Percentiles rank a stretch among this genome's conserved stretches.
Conservation (phyloP, 1,284 basidiomycete species). For the Tilletia indica region DNA sequence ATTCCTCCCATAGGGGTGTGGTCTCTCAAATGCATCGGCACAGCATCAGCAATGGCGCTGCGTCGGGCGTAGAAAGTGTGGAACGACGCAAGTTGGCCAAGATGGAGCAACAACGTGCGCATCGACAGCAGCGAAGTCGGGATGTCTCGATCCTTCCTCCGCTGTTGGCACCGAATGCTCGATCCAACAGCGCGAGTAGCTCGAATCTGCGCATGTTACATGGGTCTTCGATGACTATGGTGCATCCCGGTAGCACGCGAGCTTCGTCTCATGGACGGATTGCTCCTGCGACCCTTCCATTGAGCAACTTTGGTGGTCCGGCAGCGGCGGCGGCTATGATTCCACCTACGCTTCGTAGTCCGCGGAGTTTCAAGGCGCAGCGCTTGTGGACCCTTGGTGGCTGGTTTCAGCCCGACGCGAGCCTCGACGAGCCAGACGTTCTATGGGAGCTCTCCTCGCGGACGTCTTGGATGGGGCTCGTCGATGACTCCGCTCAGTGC, state of each 20-base stretch:
- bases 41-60: slow-evolving; percentile 29
- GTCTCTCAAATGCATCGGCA: slow-evolving; percentile 19
- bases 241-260: background rate
- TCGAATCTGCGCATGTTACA: slow-evolving; percentile 31
- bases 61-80: slow-evolving; percentile 29
- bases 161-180: slow-evolving; percentile 37
- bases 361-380: background rate
- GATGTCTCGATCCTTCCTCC: slow-evolving; percentile 45
- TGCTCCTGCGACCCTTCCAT: background rate
- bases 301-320: background rate
- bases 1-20: background rate
- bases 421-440: slow-evolving; percentile 24
- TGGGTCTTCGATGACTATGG: background rate
- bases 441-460: slow-evolving; percentile 40
- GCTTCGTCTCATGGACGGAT: slow-evolving; percentile 8
- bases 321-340: background rate
- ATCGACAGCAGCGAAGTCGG: slow-evolving; percentile 36
- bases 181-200: slow-evolving; percentile 31
- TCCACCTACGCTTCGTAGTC: slow-evolving; percentile 4
- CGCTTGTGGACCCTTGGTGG: background rate
- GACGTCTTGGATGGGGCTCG: slow-evolving; percentile 42
- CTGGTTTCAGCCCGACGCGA: slow-evolving; percentile 29
- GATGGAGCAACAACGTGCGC: slow-evolving; percentile 14
- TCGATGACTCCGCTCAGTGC: slow-evolving; percentile 33
- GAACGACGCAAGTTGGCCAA: slow-evolving; percentile 19